Evolutionary conservation across 2,329 filamentous ascomycete genomes (phyloP).

Genomic region (Diaporthe batatas): DNA sequence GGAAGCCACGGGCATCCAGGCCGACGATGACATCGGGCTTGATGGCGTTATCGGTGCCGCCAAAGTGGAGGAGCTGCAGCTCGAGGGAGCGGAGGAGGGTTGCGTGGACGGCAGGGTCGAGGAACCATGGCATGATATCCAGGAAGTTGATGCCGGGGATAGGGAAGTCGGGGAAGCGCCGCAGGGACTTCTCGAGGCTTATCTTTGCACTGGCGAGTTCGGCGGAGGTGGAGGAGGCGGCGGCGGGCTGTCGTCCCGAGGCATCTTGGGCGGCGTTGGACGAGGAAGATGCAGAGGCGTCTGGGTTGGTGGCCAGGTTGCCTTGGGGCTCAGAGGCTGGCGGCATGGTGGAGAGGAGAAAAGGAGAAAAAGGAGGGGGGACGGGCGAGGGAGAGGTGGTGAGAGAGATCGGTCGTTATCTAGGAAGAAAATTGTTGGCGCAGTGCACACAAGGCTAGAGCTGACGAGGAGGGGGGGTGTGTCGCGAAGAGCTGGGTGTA

Average conservation of each 20-base stretch:
- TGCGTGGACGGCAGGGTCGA: conserved; percentile 79
- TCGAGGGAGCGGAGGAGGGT: conserved; percentile 87
- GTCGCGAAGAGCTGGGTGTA: conserved; percentile 37
- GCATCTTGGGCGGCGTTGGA: conserved; percentile 63
- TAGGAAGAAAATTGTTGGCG: conserved; percentile 41
- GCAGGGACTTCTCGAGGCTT: conserved; percentile 79
- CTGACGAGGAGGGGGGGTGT: conserved; percentile 35
- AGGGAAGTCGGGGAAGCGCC: conserved; percentile 93
- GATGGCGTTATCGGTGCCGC: conserved; percentile 52
- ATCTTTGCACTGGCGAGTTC: conserved; percentile 77
- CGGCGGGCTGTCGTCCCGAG: conserved; percentile 73
- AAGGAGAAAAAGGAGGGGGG: conserved; percentile 48
- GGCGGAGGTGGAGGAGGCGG: conserved; percentile 72
- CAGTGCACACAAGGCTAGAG: conserved; percentile 18
- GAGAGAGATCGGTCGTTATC: conserved; percentile 48
- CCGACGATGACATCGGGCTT: conserved; percentile 93
- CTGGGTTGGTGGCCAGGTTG: conserved; percentile 52
- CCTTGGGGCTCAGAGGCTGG: conserved; percentile 47
- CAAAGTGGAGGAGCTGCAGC: conserved; percentile 77
- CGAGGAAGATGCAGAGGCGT: conserved; percentile 53
- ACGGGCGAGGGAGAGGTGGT: conserved; percentile 48
- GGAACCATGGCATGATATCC: conserved; percentile 97
- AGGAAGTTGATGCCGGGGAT: conserved; percentile 94
- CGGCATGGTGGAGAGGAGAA: conserved; percentile 53
- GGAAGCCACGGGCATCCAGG: conserved; percentile 92